Percentiles rank a stretch among this genome's conserved stretches.
Evolutionary conservation across 225 moss, liverwort and hornwort species (phyloP).

Genomic region (Antitrichia curtipendula): DNA sequence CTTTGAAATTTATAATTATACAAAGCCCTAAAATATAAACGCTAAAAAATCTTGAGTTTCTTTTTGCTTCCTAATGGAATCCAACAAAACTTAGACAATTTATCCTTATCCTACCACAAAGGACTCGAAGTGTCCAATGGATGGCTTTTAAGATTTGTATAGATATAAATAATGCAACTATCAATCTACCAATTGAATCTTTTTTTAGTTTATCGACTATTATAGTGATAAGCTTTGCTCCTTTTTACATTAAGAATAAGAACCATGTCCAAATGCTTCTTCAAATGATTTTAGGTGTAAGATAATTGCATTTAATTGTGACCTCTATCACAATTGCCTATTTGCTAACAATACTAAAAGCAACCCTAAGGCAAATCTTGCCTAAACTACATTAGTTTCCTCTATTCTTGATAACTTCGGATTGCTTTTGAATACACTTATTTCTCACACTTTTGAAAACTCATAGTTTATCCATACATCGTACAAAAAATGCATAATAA

Average conservation of each 20-base stretch:
- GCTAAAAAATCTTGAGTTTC: no score
- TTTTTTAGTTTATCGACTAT: fast-evolving
- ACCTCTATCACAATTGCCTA: not conserved
- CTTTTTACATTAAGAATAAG: not conserved
- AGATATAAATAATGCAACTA: not conserved
- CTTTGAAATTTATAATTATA: no score
- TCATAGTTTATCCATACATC: not conserved
- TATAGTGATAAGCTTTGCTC: fast-evolving
- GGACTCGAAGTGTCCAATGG: no score
- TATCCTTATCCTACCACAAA: no score
- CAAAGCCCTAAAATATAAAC: no score
- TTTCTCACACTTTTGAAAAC: not conserved
- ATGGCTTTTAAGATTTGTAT: not conserved
- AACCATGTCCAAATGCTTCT: not conserved
- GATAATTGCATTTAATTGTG: not conserved
- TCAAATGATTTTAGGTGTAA: not conserved
- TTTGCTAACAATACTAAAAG: no score
- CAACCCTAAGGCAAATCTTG: fast-evolving
- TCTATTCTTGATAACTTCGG: not conserved
- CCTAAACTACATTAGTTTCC: not conserved
- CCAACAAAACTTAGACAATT: no score
- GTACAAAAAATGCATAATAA: not conserved
- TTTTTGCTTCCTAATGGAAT: no score
- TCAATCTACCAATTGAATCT: not conserved
- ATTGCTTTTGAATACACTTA: not conserved